A percentile compares a stretch with the other conserved stretches of the same genome.
Evolutionary conservation across 257 asterid genomes (phyloP).

Genomic region (Rubia yunnanensis): DNA sequence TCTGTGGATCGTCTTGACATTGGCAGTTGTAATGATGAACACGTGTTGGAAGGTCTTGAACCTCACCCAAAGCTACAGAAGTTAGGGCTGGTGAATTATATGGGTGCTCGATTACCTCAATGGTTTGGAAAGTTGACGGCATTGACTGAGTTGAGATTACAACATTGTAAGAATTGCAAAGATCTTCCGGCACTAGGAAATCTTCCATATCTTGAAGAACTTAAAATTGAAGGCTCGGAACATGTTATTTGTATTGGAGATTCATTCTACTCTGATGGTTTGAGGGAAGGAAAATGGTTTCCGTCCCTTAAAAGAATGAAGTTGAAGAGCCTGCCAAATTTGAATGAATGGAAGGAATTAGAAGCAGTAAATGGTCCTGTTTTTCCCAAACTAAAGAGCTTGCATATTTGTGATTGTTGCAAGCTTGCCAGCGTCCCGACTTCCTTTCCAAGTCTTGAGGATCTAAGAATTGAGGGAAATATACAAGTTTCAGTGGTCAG

Average conservation of each 20-base stretch:
- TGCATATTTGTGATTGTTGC: slow-evolving; percentile 1
- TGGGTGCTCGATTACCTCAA: slow-evolving; percentile 15
- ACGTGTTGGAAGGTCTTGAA: slow-evolving; percentile 27
- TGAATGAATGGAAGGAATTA: slow-evolving; percentile 19
- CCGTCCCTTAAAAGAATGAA: slow-evolving; percentile 14
- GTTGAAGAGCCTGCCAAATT: slow-evolving; percentile 9
- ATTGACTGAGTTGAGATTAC: neutral
- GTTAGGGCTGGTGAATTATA: slow-evolving; percentile 5
- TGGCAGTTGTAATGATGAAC: slow-evolving; percentile 15
- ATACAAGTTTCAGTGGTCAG: slow-evolving; percentile 5
- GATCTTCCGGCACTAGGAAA: slow-evolving; percentile 25
- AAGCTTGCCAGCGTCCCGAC: slow-evolving; percentile 18
- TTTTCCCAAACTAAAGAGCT: slow-evolving; percentile 19
- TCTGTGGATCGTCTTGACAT: neutral
- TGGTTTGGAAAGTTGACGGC: slow-evolving; percentile 20
- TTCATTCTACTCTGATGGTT: slow-evolving; percentile 16
- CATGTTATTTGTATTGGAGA: slow-evolving; percentile 8
- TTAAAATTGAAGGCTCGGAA: neutral
- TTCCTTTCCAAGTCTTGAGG: slow-evolving; percentile 17
- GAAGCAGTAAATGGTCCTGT: neutral
- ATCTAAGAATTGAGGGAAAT: neutral
- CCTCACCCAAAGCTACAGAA: slow-evolving; percentile 25
- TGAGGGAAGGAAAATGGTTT: slow-evolving; percentile 5
- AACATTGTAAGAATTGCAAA: slow-evolving; percentile 2
- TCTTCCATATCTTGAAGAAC: slow-evolving; percentile 16